phyloP scores from a whole-genome alignment of 73 alveolate genomes.

The Tetrahymena elliotti region DNA sequence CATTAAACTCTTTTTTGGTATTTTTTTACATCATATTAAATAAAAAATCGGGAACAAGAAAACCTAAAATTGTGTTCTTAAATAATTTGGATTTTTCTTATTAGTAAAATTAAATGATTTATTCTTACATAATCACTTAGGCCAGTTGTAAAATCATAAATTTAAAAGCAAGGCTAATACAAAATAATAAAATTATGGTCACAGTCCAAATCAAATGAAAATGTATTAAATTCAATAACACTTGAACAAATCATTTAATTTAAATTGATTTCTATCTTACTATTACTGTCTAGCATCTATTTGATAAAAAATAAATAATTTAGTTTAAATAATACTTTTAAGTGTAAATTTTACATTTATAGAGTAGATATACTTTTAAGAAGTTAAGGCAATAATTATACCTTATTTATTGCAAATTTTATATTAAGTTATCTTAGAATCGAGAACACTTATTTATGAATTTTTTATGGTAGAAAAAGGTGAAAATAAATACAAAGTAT shows the following conservation, averaged over 20 bases:
- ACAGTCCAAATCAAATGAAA: background rate
- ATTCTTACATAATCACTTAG: no score
- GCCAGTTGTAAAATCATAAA: background rate
- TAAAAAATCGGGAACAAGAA: no score
- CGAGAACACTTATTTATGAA: background rate
- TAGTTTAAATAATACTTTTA: no score
- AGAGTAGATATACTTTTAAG: background rate
- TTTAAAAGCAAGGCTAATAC: background rate
- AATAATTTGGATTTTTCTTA: no score
- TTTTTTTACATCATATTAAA: no score
- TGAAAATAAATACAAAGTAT: background rate
- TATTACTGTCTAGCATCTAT: no score
- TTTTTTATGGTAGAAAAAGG: background rate
- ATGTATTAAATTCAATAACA: background rate
- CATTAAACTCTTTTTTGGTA: no score
- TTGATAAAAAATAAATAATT: no score
- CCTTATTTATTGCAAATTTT: background rate
- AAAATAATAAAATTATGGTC: no score
- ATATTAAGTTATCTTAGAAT: background rate
- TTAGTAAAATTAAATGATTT: no score
- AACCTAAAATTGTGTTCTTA: no score
- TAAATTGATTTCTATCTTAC: no score
- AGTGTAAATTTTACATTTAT: background rate
- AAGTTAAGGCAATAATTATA: background rate
- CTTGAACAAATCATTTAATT: background rate